Evolutionary conservation across 179 eudicot species (phyloP), one percentile per base, ranked within the genome.

Genomic region (Carnegiea gigantea): DNA sequence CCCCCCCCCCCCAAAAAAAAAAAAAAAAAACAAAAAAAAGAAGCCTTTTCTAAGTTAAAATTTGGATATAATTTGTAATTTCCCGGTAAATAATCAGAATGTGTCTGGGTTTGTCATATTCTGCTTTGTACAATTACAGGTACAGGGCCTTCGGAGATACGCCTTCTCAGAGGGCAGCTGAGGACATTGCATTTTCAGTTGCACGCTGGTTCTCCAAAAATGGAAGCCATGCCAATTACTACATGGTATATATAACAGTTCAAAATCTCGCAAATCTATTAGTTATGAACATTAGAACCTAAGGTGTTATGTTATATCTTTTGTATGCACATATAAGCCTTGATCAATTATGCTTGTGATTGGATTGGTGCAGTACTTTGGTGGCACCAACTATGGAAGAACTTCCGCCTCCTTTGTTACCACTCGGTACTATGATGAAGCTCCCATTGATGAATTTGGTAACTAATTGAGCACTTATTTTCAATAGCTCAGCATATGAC

Each of bases 371-470:
- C 79, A 97, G 99, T 97, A 90, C 82, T 84, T 88, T 77, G 99
- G 99, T 78, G 99, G 99, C 75, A 93, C 98, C 49, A 95, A 93
- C 81, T 97, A 73, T 62, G 99, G 95, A 59, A 92, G 99, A 88
- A 83, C 92, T 0, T 77, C 89, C 24, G 93, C 94, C 74, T 85
- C 97, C 23, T 97, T 93, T 38, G 94, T 90, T 74, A 91, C 94
- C 36, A 92, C 99, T 70, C 89, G 98, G 26, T 97, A 97, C 92
- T 97, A 97, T 74, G 99, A 97, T 78, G 97, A 97, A 89, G 99
- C 98, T 84, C 99, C 97, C 24, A 84, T 97, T 18, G 99, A 97
- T 75, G 99, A 97, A 87, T 97, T 5, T 81, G 99, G 99, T 96
- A 79, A 82, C 17, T 36, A 70, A 36, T 57, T 18, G 20, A 20